A percentile compares a stretch with the other conserved stretches of the same genome.
These are phyloP conservation scores for Globisporangium solare DNA, from an alignment of 352 stramenopile genomes.

Conservation along the genomic window DNA sequence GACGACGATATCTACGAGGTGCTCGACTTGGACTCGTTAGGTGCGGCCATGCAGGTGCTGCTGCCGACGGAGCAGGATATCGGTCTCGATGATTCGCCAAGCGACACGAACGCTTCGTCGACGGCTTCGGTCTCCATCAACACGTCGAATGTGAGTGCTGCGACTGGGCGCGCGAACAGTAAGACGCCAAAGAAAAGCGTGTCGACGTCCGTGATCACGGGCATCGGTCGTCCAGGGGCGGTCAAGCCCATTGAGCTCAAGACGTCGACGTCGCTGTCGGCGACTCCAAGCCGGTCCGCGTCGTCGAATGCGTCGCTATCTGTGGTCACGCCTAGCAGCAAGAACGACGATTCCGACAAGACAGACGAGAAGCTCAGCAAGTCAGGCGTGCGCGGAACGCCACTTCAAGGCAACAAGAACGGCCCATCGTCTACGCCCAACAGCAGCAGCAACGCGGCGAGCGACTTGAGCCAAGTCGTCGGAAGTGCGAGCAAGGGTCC, in stretches of 20 bases:
- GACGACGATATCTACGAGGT: constrained; percentile 95
- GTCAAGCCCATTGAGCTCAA: constrained; percentile 83
- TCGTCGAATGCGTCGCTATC: constrained; percentile 16
- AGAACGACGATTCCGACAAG: constrained; percentile 45
- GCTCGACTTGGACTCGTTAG: constrained; percentile 91
- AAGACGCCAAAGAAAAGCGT: constrained; percentile 75
- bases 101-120: constrained; percentile 11
- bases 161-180: constrained; percentile 14
- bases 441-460: constrained; percentile 19
- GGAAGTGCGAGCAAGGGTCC: constrained; percentile 8
- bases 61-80: constrained; percentile 70
- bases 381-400: constrained; percentile 30
- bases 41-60: constrained; percentile 63
- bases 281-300: constrained; percentile 40
- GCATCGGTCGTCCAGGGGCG: constrained; percentile 64
- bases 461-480: constrained; percentile 1
- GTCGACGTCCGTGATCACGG: constrained; percentile 50
- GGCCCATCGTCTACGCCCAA: constrained; percentile 14
- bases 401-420: constrained; percentile 43
- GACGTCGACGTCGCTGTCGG: constrained; percentile 46
- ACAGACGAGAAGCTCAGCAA: constrained; percentile 47
- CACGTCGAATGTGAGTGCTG: constrained; percentile 8
- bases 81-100: constrained; percentile 45
- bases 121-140: neutral
- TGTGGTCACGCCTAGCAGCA: constrained; percentile 32